Base-by-base conservation (phyloP, 805 yeast species). In the Brettanomyces sp. region DNA sequence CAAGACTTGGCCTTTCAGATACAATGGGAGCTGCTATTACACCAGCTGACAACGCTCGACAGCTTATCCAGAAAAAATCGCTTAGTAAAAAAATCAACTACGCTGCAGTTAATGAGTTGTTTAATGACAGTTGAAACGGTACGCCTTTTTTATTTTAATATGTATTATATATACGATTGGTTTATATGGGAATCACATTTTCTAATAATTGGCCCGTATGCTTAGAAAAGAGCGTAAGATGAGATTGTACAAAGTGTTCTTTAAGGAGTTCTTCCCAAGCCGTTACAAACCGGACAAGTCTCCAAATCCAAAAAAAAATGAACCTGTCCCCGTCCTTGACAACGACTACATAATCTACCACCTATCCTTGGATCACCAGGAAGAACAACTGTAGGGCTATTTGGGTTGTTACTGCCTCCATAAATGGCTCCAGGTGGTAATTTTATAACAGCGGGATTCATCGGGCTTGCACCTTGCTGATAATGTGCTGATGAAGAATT, bases 31-130 rank as follows among this genome's bases (percentile, higher is more conserved):
- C 72, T 48, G 74, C 68, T 40, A 60, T 73, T 32, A 68, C 85
- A 3, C 86, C 96, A 0, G 87, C 85, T 1, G 95, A 84, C 44
- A 81, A 84, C 57, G 93, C 93, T 3, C 83, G 77, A 58, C 78
- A 72, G 46, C 80, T 88, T 85, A 60, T 91, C 36, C 76, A 78
- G 52, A 84, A 81, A 63, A 82, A 86, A 57, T 72, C 85, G 5
- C 80, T 83, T 52, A 86, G 96, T 25, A 85, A 82, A 66, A 93
- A 93, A 70, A 85, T 93, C 63, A 93, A 93, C 63, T 93, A 93
- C 62, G 80, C 76, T 42, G 89, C 91, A 4, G 76, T 91, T 45
- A 82, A 80, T 51, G 77, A 73, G 49, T 60, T 76, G 52, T 73
- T 66, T 41, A 62, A 59, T 36, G 64, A 61, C 49, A 48, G 43